Base-by-base conservation (phyloP, 495 filamentous ascomycete genomes). In the Podospora bellae-mahoneyi region DNA sequence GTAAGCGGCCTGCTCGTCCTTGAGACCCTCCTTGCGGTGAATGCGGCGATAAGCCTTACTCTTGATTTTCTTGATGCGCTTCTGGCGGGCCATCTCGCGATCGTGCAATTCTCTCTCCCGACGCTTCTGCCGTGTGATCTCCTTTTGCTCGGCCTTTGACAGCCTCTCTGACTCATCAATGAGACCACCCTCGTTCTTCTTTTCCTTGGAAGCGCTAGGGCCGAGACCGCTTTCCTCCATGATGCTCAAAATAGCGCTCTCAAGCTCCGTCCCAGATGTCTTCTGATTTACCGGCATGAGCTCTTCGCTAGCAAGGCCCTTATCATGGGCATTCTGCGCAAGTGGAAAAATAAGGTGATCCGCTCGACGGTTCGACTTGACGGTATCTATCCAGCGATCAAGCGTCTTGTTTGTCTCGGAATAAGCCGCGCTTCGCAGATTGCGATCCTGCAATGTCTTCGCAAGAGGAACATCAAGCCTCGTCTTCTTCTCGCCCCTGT, bases 31-130 rank as follows among this genome's bases (percentile, higher is more conserved):
- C 72, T 91, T 97, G 48, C 95, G 89, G 75, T 97, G 96, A 26
- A 98, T 89, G 62, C 93, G 88, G 19, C 93, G 89, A 74, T 94
- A 99, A 0, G 93, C 86, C 74, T 97, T 98, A 72, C 90, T 93
- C 82, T 99, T 99, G 76, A 99, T 99, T 82, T 97, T 98, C 78
- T 97, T 97, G 77, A 99, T 91, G 3, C 95, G 89, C 79, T 94
- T 97, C 4, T 93, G 86, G 64, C 92, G 88, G 0, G 89, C 86
- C 77, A 96, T 91, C 76, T 99, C 96, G n/a, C 94, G 85, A 67
- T 96, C 97, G 60, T 96, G 81, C 5, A 97, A 79, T 70, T 98
- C 95, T 66, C 96, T 83, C 64, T 90, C 87, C 70, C 86, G 89
- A 10, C 94, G 88, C 32, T 96, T 84, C 73, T 97, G 89, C 7